phyloP scores from a whole-genome alignment of 2,329 filamentous ascomycete species.

The Fusarium xylarioides region DNA sequence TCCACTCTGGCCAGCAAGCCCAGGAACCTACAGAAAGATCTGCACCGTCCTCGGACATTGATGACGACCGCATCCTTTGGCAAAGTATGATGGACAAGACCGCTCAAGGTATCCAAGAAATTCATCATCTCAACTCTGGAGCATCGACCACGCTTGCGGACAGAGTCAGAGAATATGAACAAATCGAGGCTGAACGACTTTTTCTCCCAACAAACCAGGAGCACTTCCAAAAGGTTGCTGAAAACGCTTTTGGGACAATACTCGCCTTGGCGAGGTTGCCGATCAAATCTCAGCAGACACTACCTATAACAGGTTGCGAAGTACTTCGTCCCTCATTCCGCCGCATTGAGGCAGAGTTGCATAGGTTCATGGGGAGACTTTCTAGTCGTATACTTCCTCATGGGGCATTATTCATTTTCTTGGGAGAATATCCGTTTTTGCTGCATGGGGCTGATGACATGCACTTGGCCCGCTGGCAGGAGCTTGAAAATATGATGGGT shows the following conservation, averaged over 20 bases:
- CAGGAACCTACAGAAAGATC: fast-evolving
- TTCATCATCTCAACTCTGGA: neutral
- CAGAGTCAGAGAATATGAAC: neutral
- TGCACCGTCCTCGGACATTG: neutral
- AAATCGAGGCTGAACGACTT: neutral
- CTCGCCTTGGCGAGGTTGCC: neutral
- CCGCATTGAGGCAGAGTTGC: neutral
- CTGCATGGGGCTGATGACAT: neutral
- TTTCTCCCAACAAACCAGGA: neutral
- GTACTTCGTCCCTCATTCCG: neutral
- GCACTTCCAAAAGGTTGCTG: neutral
- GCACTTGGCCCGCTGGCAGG: neutral
- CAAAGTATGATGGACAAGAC: neutral
- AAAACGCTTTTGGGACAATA: neutral
- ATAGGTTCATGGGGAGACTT: neutral
- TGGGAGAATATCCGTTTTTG: fast-evolving
- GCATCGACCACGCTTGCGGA: neutral
- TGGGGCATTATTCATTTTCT: fast-evolving
- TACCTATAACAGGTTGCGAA: neutral
- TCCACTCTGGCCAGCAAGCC: neutral
- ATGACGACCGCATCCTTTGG: neutral
- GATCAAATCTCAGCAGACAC: neutral
- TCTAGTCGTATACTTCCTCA: neutral
- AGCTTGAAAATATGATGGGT: neutral
- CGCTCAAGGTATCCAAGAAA: neutral